Evolutionary conservation across 2,329 filamentous ascomycete genomes (phyloP).

Genomic region (Intubia oerlemansii): DNA sequence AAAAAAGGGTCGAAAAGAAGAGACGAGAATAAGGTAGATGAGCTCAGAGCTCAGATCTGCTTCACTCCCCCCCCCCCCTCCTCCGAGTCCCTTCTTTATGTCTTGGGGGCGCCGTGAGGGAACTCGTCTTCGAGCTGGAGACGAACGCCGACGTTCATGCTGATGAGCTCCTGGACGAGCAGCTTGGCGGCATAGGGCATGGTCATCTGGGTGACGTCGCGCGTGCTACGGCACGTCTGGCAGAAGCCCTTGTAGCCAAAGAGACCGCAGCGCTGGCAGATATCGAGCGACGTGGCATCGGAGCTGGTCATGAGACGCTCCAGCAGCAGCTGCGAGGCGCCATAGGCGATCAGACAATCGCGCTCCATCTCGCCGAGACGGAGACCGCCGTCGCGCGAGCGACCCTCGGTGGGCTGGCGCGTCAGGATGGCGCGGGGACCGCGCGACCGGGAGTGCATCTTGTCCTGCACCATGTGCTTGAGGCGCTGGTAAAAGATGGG

Average conservation of each 20-base stretch:
- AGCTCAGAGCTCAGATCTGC: too few species aligned
- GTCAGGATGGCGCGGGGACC: slow-evolving; percentile 85
- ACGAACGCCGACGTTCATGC: slow-evolving; percentile 94
- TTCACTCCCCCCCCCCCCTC: too few species aligned
- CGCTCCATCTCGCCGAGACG: slow-evolving; percentile 97
- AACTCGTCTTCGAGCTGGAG: slow-evolving; percentile 90
- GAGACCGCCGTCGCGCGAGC: slow-evolving; percentile 77
- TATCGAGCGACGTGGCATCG: slow-evolving; percentile 76
- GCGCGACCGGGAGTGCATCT: slow-evolving; percentile 90
- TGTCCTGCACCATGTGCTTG: slow-evolving; percentile 99
- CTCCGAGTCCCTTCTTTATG: too few species aligned
- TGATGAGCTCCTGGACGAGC: slow-evolving; percentile 84
- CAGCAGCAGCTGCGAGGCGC: slow-evolving; percentile 74
- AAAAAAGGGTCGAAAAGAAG: too few species aligned
- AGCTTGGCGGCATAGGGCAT: slow-evolving; percentile 97
- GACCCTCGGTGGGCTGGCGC: slow-evolving; percentile 86
- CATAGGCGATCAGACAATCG: slow-evolving; percentile 93
- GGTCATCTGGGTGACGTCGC: slow-evolving; percentile 74
- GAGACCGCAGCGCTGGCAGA: slow-evolving; percentile 83
- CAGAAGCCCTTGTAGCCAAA: slow-evolving; percentile 95
- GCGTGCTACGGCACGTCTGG: slow-evolving; percentile 71
- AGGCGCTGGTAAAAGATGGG: slow-evolving; percentile 99
- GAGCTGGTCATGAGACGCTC: slow-evolving; percentile 90
- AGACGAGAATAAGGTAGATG: too few species aligned
- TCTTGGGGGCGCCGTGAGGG: slow-evolving; percentile 29